Evolutionary conservation across 306 rosid species (phyloP), one percentile per base, ranked within the genome.

Genomic region (Styphnolobium japonicum): DNA sequence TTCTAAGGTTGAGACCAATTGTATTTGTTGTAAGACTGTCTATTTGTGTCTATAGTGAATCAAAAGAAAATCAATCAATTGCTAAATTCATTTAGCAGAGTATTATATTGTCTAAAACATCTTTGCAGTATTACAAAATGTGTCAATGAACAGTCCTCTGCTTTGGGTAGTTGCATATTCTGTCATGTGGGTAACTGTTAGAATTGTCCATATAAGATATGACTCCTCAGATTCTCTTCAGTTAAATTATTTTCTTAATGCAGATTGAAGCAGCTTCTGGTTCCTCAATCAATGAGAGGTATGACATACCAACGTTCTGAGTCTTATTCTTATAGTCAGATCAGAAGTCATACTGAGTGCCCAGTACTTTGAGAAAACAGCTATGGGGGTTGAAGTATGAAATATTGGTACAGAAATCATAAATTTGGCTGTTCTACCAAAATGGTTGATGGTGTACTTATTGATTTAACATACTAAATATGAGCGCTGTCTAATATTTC

Each of bases 251-350:
- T 56, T 53, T 63, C 42, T 51, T 9, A 25, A 69, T 80, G 89
- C 84, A 88, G 89, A 60, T 74, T 69, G 77, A 46, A 82, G 86
- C 71, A 77, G 51, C 51, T 60, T 57, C 84, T 68, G 78, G 57
- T 19, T 79, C 80, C 23, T 14, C 72, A 75, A 23, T 40, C 40
- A 36, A 64, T 66, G 60, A 57, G 78, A 88, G 89, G 91, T 86
- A 75, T 63, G 65, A 4, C n/a, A 68, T 67, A 16, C 66, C 33
- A 12, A 53, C 10, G 61, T 52, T 18, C 52, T 52, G 9, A 14
- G 27, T 48, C 53, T n/a, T 39, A 43, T 64, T 60, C 39, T 62
- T 34, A 7, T 33, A 6, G 45, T 31, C 12, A 33, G 67, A 62
- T n/a, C n/a, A n/a, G n/a, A n/a, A 37, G 9, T 37, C 7, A 37